A percentile compares a stretch with the other conserved stretches of the same genome.
Conservation (phyloP, 768 basidiomycete species). For the Lentinula sp. region DNA sequence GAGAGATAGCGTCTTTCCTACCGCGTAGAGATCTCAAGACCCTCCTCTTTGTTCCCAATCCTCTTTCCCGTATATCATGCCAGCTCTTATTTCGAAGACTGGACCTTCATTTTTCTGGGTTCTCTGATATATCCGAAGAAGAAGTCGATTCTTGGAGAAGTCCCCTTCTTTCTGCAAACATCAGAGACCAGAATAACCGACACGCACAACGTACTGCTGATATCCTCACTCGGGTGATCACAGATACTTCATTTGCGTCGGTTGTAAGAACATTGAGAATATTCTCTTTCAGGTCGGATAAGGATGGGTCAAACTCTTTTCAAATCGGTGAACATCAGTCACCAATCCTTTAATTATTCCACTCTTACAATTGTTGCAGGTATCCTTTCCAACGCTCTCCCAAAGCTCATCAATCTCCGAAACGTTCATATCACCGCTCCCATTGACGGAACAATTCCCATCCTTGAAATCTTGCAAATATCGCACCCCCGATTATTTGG, state of each 20-base stretch:
- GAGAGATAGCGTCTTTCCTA: conserved; percentile 57
- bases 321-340: conserved; percentile 44
- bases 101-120: conserved; percentile 52
- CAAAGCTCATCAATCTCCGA: conserved; percentile 52
- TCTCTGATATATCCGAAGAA: conserved; percentile 21
- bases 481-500: conserved; percentile 47
- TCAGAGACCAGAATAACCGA: conserved; percentile 35
- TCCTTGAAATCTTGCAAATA: conserved; percentile 47
- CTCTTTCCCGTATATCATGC: conserved; percentile 61
- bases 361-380: conserved; percentile 25
- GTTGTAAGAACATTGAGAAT: conserved; percentile 54
- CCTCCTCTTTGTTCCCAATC: conserved; percentile 58
- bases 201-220: conserved; percentile 66
- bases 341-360: background rate
- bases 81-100: conserved; percentile 61
- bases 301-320: conserved; percentile 49
- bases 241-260: conserved; percentile 51
- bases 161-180: conserved; percentile 6
- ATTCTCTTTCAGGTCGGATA: conserved; percentile 44
- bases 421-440: conserved; percentile 58
- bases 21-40: conserved; percentile 61
- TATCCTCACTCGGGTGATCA: conserved; percentile 60
- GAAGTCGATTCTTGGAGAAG: conserved; percentile 13
- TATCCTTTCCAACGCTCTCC: conserved; percentile 65
- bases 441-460: conserved; percentile 42